Evolutionary conservation across 2,329 filamentous ascomycete genomes (phyloP).

Genomic region (Aphanoascus verrucosus): DNA sequence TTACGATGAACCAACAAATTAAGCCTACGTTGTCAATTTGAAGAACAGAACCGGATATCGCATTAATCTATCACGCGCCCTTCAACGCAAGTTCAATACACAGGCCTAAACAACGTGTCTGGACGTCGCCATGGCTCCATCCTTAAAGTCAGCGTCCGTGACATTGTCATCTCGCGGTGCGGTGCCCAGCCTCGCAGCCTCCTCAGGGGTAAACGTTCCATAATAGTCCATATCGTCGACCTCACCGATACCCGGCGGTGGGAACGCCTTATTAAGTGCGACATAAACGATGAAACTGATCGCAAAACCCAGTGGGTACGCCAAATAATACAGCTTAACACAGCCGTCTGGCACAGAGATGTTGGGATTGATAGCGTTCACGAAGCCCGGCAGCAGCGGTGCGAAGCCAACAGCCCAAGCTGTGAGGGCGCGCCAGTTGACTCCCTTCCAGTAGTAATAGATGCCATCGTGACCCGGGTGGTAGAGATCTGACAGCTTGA

Average conservation of each 20-base stretch:
- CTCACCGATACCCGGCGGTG: constrained; percentile 24
- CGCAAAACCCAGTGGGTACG: constrained; percentile 32
- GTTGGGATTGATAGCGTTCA: constrained; percentile 24
- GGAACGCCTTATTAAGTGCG: constrained; percentile 24
- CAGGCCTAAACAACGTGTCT: constrained; percentile 1
- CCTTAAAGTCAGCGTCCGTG: background rate
- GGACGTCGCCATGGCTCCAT: background rate
- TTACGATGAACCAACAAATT: no score
- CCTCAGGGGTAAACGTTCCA: constrained; percentile 22
- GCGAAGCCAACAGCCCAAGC: constrained; percentile 9
- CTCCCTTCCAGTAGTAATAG: constrained; percentile 36
- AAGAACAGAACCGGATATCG: no score
- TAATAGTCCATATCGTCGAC: constrained; percentile 21
- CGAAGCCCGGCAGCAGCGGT: constrained; percentile 26
- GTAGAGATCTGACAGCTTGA: constrained; percentile 39
- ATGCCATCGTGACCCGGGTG: constrained; percentile 26
- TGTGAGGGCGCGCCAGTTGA: constrained; percentile 37
- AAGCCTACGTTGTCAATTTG: no score
- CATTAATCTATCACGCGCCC: no score
- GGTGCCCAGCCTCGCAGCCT: constrained; percentile 16
- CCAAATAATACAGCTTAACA: constrained; percentile 34
- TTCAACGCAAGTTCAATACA: no score
- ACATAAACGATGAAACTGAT: constrained; percentile 31
- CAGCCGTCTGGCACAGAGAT: constrained; percentile 21
- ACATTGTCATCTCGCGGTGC: background rate